Evolutionary conservation across 2,329 filamentous ascomycete species (phyloP).

Genomic region (Corynespora cassiicola): DNA sequence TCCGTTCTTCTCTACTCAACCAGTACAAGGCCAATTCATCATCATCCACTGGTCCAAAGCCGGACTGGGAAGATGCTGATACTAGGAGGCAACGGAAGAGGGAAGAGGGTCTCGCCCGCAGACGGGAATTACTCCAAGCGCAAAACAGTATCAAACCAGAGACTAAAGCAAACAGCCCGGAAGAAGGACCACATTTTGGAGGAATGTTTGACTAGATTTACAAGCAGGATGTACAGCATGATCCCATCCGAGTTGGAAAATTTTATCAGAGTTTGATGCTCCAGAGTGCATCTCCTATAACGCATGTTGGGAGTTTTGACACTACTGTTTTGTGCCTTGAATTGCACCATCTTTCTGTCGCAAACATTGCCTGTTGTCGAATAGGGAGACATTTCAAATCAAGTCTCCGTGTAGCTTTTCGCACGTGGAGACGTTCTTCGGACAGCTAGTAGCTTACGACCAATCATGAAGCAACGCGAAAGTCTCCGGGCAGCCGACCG

Average conservation of each 20-base stretch:
- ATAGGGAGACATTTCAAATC: background rate
- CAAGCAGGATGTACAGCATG: too few relatives aligned
- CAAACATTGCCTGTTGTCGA: too few relatives aligned
- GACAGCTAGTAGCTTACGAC: too few relatives aligned
- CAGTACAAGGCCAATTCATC: slow-evolving; percentile 17
- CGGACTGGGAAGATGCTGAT: slow-evolving; percentile 51
- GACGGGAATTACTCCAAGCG: slow-evolving; percentile 45
- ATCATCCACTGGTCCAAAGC: slow-evolving; percentile 6
- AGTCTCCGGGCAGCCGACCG: too few relatives aligned
- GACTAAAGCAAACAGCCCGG: background rate
- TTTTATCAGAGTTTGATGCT: too few relatives aligned
- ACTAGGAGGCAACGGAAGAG: slow-evolving; percentile 47
- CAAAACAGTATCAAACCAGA: slow-evolving; percentile 3
- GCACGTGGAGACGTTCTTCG: too few relatives aligned
- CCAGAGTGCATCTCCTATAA: too few relatives aligned
- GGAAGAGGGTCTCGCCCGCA: slow-evolving; percentile 57
- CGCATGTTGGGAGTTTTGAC: too few relatives aligned
- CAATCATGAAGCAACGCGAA: too few relatives aligned
- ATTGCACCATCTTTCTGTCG: too few relatives aligned
- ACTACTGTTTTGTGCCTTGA: too few relatives aligned
- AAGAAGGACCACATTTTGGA: background rate
- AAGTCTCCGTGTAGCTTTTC: slow-evolving; percentile 3
- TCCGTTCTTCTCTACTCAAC: slow-evolving; percentile 60
- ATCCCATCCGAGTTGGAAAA: too few relatives aligned
- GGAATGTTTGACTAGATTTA: background rate